phyloP scores from a whole-genome alignment of 495 filamentous ascomycete species.

The Penicillium goetzii region DNA sequence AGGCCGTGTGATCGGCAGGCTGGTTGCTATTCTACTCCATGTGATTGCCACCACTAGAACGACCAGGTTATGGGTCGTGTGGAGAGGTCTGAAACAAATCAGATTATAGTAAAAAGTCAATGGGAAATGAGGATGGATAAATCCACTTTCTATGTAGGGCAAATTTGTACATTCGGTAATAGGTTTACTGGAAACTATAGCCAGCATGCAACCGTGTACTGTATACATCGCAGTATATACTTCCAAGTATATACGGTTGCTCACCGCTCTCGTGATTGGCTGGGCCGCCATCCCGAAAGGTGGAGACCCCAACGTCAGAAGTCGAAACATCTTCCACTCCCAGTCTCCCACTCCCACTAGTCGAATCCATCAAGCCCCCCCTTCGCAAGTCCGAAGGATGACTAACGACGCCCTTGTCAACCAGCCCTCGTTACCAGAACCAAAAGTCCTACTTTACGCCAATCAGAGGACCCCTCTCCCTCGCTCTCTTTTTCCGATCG shows the following conservation, averaged over 20 bases:
- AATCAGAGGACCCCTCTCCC: neutral
- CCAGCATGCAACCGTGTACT: too few species aligned
- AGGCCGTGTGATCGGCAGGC: neutral
- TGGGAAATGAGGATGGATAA: neutral
- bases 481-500: neutral
- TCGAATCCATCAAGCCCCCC: neutral
- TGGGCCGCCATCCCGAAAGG: conserved; percentile 32
- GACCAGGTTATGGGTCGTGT: neutral
- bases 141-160: neutral
- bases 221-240: neutral
- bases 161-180: neutral
- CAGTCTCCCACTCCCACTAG: neutral
- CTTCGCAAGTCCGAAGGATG: neutral
- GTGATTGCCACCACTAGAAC: neutral
- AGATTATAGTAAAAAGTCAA: neutral
- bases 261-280: conserved; percentile 27
- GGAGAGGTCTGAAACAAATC: neutral
- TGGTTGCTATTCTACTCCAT: neutral
- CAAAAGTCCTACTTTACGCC: neutral
- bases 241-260: neutral
- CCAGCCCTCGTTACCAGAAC: neutral
- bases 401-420: neutral
- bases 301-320: conserved; percentile 7
- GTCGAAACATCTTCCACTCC: neutral
- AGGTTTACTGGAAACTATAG: neutral